Evolutionary conservation across 805 yeast species (phyloP).

Genomic region (Pichia exigua): DNA sequence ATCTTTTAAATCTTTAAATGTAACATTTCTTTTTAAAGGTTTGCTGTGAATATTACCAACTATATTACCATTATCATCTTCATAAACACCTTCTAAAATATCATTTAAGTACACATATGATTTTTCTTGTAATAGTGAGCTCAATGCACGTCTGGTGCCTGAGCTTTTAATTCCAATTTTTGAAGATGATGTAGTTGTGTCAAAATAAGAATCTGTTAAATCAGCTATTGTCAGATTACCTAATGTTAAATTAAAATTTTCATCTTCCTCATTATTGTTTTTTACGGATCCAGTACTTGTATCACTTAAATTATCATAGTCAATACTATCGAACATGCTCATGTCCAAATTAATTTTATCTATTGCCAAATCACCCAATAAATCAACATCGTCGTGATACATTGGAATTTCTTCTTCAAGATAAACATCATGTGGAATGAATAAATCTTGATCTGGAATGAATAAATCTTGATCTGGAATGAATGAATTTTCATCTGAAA

Average conservation of each 20-base stretch:
- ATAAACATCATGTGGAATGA: not conserved
- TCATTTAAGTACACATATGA: conserved; percentile 40
- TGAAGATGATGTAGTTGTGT: not conserved
- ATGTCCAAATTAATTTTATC: conserved; percentile 2
- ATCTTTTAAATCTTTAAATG: not conserved
- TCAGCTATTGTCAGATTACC: not conserved
- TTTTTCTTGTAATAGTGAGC: conserved; percentile 5
- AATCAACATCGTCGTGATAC: conserved; percentile 5
- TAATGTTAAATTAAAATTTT: not conserved
- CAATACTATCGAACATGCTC: not conserved
- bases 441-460: not conserved
- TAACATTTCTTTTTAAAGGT: not conserved
- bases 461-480: too few species aligned
- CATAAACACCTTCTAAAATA: conserved; percentile 22
- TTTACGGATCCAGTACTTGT: not conserved
- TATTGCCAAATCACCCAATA: conserved; percentile 3
- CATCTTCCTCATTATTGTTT: not conserved
- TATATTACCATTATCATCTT: not conserved
- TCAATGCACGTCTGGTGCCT: not conserved
- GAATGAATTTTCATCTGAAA: too few species aligned
- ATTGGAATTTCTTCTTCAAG: not conserved
- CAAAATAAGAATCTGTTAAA: not conserved
- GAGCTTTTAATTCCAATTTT: not conserved
- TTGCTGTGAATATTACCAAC: not conserved
- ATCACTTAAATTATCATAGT: not conserved